Evolutionary conservation across 805 yeast species (phyloP), one percentile per base, ranked within the genome.

Genomic region (Zygoascus tannicola): DNA sequence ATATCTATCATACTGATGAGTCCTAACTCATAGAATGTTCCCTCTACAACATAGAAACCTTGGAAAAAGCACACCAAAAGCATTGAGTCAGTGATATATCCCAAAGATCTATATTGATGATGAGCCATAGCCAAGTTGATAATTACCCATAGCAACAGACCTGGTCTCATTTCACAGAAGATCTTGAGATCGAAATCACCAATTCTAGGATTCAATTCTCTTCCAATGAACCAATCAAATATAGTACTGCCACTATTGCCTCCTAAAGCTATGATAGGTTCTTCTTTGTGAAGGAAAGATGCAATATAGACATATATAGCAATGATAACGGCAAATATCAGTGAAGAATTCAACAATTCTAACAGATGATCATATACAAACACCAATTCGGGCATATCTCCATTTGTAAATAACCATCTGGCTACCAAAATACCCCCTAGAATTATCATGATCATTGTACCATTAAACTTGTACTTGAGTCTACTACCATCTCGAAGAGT

Each of bases 211-310:
- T 92, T 92, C 57, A 92, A 70, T 65, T 90, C 97, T 48, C 98
- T 78, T 23, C 98, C 98, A 59, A 92, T 87, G 58, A 87, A 92
- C 97, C 96, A 88, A 50, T 92, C 96, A 59, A 84, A 90, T 7
- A 90, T 53, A 0, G 64, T 52, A 51, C 75, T 78, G 0, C 85
- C 84, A 0, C 94, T 71, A 64, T 90, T 90, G 2, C 98, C 98
- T 37, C 92, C 92, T 33, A 74, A 62, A 0, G 97, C 88, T 42
- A 92, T 69, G 33, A 92, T 76, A 50, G 84, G 70, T 55, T 85
- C 92, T 8, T 67, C 68, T 0, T 80, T 75, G 20, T 51, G 52
- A 4, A 81, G 50, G 57, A 80, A 90, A 4, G 95, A 84, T 32
- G 63, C 59, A 1, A 78, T 42, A 60, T 85, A 88, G 20, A 85